Evolutionary conservation across 768 basidiomycete genomes (phyloP).

Genomic region (Lepiota venenata): DNA sequence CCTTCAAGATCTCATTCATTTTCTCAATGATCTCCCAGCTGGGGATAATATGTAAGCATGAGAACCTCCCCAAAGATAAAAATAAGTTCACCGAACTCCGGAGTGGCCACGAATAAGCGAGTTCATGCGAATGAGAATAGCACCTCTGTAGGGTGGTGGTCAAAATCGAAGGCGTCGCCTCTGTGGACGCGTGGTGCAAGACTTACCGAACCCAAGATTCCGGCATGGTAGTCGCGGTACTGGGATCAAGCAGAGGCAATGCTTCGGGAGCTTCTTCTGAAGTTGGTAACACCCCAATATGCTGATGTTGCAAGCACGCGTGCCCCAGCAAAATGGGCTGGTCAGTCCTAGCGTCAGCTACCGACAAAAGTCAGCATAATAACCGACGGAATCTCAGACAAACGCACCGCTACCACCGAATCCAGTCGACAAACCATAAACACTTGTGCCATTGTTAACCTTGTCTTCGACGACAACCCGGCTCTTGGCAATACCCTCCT

Average conservation of each 20-base stretch:
- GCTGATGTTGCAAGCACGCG: conserved; percentile 73
- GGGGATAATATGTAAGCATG: background rate
- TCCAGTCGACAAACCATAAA: conserved; percentile 82
- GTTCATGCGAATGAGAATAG: conserved; percentile 78
- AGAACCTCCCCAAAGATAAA: background rate
- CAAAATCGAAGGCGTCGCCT: conserved; percentile 32
- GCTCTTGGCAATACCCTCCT: conserved; percentile 54
- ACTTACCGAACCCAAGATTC: conserved; percentile 76
- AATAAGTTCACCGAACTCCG: conserved; percentile 49
- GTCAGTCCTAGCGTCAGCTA: conserved; percentile 74
- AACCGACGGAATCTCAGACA: conserved; percentile 6
- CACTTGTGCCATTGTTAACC: conserved; percentile 61
- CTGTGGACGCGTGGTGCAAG: conserved; percentile 18
- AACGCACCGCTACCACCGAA: conserved; percentile 68
- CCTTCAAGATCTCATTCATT: conserved; percentile 58
- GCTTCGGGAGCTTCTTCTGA: conserved; percentile 40
- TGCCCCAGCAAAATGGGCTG: conserved; percentile 59
- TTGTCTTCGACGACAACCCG: conserved; percentile 68
- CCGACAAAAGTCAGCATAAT: background rate
- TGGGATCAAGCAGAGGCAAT: conserved; percentile 68
- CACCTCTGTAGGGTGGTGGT: conserved; percentile 47
- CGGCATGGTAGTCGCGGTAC: conserved; percentile 71
- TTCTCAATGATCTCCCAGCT: conserved; percentile 73
- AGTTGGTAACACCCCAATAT: conserved; percentile 62
- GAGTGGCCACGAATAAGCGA: conserved; percentile 81